Evolutionary conservation across 306 rosid species (phyloP).

Genomic region (Quercus rubra): DNA sequence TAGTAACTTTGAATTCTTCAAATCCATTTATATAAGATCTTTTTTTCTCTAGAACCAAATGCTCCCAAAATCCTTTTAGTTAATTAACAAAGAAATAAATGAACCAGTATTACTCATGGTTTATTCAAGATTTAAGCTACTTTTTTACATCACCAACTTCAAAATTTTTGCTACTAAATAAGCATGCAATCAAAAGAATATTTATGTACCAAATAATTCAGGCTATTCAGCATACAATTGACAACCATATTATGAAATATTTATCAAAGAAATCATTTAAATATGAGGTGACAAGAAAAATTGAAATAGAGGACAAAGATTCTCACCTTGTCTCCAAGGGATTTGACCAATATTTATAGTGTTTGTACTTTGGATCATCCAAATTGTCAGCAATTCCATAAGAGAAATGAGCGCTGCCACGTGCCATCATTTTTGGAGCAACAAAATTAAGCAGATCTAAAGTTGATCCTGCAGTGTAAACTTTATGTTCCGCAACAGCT

Average conservation of each 20-base stretch:
- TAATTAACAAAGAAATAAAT: too few relatives aligned
- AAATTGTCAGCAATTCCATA: conserved; percentile 73
- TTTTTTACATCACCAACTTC: not conserved
- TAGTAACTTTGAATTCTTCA: not conserved
- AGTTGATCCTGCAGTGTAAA: conserved; percentile 55
- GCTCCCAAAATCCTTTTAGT: too few relatives aligned
- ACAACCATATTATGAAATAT: conserved; percentile 7
- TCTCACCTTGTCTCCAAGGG: conserved; percentile 85
- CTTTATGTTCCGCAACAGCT: conserved; percentile 72
- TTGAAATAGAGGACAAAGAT: conserved; percentile 1
- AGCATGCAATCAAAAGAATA: too few relatives aligned
- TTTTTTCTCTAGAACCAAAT: too few relatives aligned
- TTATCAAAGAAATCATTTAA: not conserved
- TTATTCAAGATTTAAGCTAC: too few relatives aligned
- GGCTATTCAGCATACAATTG: not conserved
- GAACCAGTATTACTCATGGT: too few relatives aligned
- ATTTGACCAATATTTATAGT: conserved; percentile 83
- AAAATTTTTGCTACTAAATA: not conserved
- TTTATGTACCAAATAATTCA: not conserved
- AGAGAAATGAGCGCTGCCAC: conserved; percentile 79
- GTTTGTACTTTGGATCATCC: conserved; percentile 69
- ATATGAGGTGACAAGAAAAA: conserved; percentile 12
- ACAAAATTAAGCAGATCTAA: conserved; percentile 65
- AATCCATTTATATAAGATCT: too few relatives aligned
- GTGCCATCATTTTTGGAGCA: conserved; percentile 85